These are phyloP conservation scores for Aspergillus nidulans DNA, from an alignment of 495 filamentous ascomycete species.

Conservation along the genomic window DNA sequence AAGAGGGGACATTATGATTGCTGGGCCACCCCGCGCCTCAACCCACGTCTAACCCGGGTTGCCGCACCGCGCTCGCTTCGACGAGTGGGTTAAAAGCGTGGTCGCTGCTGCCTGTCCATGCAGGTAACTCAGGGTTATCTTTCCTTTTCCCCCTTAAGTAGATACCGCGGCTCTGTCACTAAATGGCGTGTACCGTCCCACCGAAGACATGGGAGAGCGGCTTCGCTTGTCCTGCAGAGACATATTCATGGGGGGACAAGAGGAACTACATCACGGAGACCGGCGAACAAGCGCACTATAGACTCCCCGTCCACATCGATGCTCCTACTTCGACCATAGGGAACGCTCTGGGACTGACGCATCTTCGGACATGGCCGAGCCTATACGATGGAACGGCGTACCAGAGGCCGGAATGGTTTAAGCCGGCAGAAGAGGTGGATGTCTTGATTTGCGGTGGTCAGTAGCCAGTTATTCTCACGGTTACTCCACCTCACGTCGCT, in stretches of 20 bases:
- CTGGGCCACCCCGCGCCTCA: background rate
- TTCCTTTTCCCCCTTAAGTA: too few species aligned
- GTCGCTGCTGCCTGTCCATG: background rate
- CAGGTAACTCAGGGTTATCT: too few species aligned
- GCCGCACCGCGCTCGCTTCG: too few species aligned
- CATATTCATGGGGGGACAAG: background rate
- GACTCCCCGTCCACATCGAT: background rate
- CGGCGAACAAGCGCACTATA: background rate
- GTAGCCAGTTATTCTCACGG: too few species aligned
- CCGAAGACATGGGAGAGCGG: background rate
- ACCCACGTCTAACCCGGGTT: background rate
- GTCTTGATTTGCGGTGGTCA: slow-evolving; percentile 2
- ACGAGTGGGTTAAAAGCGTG: background rate
- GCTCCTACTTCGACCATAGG: slow-evolving; percentile 4
- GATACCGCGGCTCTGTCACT: too few species aligned
- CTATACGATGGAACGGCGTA: background rate
- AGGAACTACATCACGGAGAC: background rate
- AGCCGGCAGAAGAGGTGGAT: background rate
- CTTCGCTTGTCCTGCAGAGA: background rate
- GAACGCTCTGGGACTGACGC: slow-evolving; percentile 2
- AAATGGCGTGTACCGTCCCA: slow-evolving; percentile 1
- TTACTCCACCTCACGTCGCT: background rate
- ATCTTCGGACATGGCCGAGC: background rate
- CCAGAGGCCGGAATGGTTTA: background rate
- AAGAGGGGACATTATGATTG: background rate